Evolutionary conservation across 768 basidiomycete genomes (phyloP), one percentile per base, ranked within the genome.

Genomic region (Tricholoma sp.): DNA sequence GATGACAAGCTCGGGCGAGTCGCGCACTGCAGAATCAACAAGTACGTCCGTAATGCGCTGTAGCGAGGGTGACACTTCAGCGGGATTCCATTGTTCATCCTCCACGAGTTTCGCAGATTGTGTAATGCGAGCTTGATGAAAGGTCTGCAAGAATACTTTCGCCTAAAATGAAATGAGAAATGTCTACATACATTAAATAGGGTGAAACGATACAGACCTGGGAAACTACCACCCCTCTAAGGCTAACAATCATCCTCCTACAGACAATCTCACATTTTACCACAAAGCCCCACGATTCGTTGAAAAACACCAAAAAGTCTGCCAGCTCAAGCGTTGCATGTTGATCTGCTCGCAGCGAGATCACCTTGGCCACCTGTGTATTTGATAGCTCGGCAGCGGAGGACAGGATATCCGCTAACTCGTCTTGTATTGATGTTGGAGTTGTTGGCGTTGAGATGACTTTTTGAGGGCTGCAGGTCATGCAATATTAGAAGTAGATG

Each of bases 31-130:
- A 22, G 86, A 83, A 60, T 89, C 85, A 16, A 97, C 79, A 51
- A 99, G 72, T 8, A 87, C 74, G 63, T 90, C 81, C 35, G 86
- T 79, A n/a, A 83, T 75, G 50, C 78, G 81, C 71, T 98, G 96
- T 24, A 91, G 71, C 4, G 74, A 61, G 4, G 75, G 66, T 1
- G 85, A 74, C 12, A 96, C 84, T 56, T 97, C 91, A 12, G 83
- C 79, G 14, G 89, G 89, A 57, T 78, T 84, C 97, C 97, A 98
- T 58, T 88, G 89, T 67, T 99, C 97, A 62, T 98, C 94, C 69
- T 98, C 94, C 7, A 99, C 96, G 24, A 92, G 74, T 68, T 89
- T 92, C 24, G 96, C 95, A 2, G 88, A 89, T 55, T 80, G 80
- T 2, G 86, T 82, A 45, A 98, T 81, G 52, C 89, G 81, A 10